phyloP scores from a whole-genome alignment of 805 yeast species.

The Metschnikowia gelsemii region DNA sequence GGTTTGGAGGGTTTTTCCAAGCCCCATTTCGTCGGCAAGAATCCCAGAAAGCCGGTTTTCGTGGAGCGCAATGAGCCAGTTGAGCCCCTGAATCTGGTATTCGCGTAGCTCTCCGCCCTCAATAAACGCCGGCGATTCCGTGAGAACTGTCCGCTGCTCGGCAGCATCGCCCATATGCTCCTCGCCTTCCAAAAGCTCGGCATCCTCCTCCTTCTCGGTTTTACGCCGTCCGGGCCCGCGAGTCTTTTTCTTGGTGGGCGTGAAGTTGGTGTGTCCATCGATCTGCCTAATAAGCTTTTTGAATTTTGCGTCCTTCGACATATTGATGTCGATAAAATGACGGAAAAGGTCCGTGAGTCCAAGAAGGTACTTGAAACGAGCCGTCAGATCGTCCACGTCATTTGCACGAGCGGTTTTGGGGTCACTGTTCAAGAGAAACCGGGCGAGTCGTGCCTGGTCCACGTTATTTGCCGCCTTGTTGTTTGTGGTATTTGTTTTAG shows the following conservation, averaged over 20 bases:
- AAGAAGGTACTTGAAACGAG: constrained; percentile 75
- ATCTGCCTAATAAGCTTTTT: constrained; percentile 57
- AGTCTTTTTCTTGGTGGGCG: constrained; percentile 25
- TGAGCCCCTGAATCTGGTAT: constrained; percentile 91
- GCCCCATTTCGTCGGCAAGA: constrained; percentile 97
- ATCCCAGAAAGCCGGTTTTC: constrained; percentile 91
- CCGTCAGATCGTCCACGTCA: constrained; percentile 63
- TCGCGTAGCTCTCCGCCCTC: constrained; percentile 75
- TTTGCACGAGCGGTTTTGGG: constrained; percentile 55
- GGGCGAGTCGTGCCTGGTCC: constrained; percentile 11
- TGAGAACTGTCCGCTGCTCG: constrained; percentile 59
- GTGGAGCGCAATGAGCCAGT: constrained; percentile 88
- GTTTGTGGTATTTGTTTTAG: no score
- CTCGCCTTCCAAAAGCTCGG: constrained; percentile 82
- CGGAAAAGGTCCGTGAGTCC: constrained; percentile 84
- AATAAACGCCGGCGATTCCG: constrained; percentile 80
- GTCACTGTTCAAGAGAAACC: constrained; percentile 34
- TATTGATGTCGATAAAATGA: constrained; percentile 79
- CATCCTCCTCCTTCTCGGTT: constrained; percentile 94
- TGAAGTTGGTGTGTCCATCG: constrained; percentile 49
- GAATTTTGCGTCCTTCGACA: constrained; percentile 73
- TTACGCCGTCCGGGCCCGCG: constrained; percentile 63
- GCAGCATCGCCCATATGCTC: constrained; percentile 56
- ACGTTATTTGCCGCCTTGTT: no score
- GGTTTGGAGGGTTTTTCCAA: constrained; percentile 94